A percentile compares a stretch with the other conserved stretches of the same genome.
Evolutionary conservation across 1,284 basidiomycete species (phyloP).

Genomic region (Sanghuangporus sanghuang): DNA sequence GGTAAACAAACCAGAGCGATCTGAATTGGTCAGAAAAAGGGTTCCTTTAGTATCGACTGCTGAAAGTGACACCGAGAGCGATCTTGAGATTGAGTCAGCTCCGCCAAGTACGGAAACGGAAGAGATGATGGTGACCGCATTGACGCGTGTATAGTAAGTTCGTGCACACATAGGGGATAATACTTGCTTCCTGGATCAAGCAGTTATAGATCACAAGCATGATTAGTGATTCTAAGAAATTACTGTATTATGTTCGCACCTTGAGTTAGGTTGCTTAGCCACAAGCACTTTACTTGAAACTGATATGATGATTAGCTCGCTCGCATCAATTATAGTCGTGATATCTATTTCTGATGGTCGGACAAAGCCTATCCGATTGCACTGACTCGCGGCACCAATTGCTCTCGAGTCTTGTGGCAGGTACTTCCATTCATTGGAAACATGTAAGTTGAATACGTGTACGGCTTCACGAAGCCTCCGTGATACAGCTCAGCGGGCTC

Average conservation of each 20-base stretch:
- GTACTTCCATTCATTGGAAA: background rate
- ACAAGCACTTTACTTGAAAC: no score
- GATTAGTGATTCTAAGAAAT: background rate
- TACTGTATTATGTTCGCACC: no score
- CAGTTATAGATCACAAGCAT: background rate
- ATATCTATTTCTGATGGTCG: no score
- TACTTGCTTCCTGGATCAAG: background rate
- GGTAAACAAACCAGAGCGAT: background rate
- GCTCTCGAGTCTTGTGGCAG: background rate
- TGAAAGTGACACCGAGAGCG: constrained; percentile 6
- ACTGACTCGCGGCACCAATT: background rate
- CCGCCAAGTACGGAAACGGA: background rate
- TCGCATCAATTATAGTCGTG: no score
- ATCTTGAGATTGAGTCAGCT: constrained; percentile 17
- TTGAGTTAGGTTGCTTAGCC: no score
- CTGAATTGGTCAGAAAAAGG: background rate
- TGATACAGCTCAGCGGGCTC: background rate
- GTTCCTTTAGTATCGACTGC: background rate
- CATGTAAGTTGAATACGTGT: constrained; percentile 4
- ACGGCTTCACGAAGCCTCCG: background rate
- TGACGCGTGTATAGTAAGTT: background rate
- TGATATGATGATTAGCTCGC: no score
- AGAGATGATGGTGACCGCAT: background rate
- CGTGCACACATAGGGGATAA: background rate
- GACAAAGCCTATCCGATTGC: background rate